phyloP scores from a whole-genome alignment of 2,329 filamentous ascomycete genomes.

The Septoria linicola region DNA sequence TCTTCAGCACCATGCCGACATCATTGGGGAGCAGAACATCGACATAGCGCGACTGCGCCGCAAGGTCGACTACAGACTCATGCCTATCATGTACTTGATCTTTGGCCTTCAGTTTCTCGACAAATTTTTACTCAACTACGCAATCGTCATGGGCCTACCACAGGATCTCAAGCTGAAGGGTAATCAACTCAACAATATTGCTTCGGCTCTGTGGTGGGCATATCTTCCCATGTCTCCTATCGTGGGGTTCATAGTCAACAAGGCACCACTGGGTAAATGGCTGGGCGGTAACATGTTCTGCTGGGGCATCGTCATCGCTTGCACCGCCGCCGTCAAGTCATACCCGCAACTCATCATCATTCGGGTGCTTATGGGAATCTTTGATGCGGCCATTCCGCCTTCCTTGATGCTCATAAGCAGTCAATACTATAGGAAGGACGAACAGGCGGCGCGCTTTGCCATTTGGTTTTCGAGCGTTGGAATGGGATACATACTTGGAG shows the following conservation, averaged over 20 bases:
- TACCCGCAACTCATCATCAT: conserved; percentile 21
- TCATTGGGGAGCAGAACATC: conserved; percentile 11
- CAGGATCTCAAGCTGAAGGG: conserved; percentile 23
- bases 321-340: conserved; percentile 28
- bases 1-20: conserved; percentile 12
- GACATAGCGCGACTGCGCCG: conserved; percentile 19
- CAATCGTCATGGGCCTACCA: conserved; percentile 60
- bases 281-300: conserved; percentile 18
- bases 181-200: conserved; percentile 25
- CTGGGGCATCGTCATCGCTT: conserved; percentile 20
- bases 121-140: conserved; percentile 65
- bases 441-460: conserved; percentile 63
- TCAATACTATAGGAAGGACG: conserved; percentile 38
- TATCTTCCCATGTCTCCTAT: conserved; percentile 19
- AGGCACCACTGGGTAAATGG: conserved; percentile 41
- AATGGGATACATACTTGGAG: conserved; percentile 56
- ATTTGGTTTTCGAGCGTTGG: conserved; percentile 66
- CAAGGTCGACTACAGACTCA: conserved; percentile 24
- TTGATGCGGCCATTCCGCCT: conserved; percentile 18
- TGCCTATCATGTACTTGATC: conserved; percentile 23
- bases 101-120: conserved; percentile 19
- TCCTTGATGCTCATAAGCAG: conserved; percentile 23
- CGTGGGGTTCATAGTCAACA: conserved; percentile 37
- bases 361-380: conserved; percentile 21
- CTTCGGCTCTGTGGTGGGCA: conserved; percentile 23